phyloP scores from a whole-genome alignment of 164 flowering plant species.

The Chimonanthus praecox region DNA sequence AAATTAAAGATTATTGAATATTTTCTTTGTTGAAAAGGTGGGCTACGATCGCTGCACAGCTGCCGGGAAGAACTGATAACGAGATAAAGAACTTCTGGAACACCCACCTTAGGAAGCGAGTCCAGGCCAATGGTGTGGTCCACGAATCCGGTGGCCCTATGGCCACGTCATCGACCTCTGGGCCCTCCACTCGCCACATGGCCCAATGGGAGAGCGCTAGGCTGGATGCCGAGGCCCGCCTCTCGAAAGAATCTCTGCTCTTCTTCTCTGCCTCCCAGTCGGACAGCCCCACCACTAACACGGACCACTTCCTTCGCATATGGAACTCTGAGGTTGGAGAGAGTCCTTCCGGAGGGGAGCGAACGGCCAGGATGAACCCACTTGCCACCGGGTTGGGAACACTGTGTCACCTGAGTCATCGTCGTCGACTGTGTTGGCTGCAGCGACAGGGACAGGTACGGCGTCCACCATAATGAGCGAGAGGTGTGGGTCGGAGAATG shows the following conservation, averaged over 20 bases:
- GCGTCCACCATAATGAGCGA: constrained; percentile 12
- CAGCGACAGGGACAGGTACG: constrained; percentile 1
- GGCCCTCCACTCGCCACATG: constrained; percentile 72
- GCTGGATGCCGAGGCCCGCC: constrained; percentile 93
- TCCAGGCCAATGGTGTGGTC: constrained; percentile 50
- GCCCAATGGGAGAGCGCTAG: constrained; percentile 98
- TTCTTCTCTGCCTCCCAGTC: constrained; percentile 11
- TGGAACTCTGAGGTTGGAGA: constrained; percentile 94
- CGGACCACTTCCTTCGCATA: constrained; percentile 60
- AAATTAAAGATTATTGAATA: too few relatives aligned
- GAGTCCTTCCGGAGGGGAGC: constrained; percentile 58
- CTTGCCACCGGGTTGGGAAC: constrained; percentile 25
- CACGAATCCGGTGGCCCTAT: constrained; percentile 3
- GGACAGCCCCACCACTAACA: constrained; percentile 9
- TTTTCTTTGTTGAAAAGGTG: constrained; percentile 40
- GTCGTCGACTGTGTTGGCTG: constrained; percentile 42
- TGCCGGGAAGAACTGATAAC: constrained; percentile 95
- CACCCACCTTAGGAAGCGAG: constrained; percentile 89
- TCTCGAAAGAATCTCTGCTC: constrained; percentile 56
- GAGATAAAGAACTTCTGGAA: constrained; percentile 98
- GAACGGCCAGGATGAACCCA: not conserved
- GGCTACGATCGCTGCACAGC: constrained; percentile 88
- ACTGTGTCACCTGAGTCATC: constrained; percentile 45
- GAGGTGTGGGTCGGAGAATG: constrained; percentile 19
- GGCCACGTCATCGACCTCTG: constrained; percentile 1